Conservation (phyloP, 2,329 filamentous ascomycete species). For the Aspergillus thermomutatus region DNA sequence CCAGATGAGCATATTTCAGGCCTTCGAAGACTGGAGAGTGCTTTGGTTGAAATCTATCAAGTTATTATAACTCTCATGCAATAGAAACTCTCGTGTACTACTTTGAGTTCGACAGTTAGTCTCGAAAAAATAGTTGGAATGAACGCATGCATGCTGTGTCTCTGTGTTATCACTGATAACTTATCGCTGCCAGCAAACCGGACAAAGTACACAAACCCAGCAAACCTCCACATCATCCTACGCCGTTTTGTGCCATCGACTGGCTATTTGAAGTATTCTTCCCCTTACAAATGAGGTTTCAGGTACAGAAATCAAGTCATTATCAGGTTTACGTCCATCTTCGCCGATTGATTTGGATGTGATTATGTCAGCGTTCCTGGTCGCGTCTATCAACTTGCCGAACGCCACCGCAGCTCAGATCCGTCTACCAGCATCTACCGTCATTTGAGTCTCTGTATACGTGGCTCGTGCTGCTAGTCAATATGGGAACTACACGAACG, state of each 20-base stretch:
- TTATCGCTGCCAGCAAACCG: conserved; percentile 13
- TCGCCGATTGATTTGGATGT: background rate
- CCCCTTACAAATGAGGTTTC: too few relatives aligned
- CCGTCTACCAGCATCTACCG: background rate
- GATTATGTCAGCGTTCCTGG: conserved; percentile 6
- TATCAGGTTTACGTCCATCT: background rate
- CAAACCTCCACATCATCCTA: conserved; percentile 23
- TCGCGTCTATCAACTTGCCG: background rate
- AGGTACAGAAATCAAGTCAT: background rate
- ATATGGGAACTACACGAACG: background rate
- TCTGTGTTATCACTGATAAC: conserved; percentile 7
- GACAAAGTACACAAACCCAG: conserved; percentile 23
- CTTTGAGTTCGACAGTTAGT: too few relatives aligned
- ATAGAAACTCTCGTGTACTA: background rate
- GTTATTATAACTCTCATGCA: background rate
- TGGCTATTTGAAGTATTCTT: background rate
- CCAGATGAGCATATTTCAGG: background rate
- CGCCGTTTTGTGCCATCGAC: background rate
- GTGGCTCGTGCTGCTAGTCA: background rate
- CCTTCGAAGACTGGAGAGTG: background rate
- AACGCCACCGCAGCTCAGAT: background rate
- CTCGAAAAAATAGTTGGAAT: too few relatives aligned
- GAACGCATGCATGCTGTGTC: background rate
- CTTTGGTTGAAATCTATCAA: background rate
- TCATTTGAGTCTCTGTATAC: background rate